Evolutionary conservation across 495 filamentous ascomycete genomes (phyloP), one percentile per base, ranked within the genome.

Genomic region (Hypoxylon lenormandii): DNA sequence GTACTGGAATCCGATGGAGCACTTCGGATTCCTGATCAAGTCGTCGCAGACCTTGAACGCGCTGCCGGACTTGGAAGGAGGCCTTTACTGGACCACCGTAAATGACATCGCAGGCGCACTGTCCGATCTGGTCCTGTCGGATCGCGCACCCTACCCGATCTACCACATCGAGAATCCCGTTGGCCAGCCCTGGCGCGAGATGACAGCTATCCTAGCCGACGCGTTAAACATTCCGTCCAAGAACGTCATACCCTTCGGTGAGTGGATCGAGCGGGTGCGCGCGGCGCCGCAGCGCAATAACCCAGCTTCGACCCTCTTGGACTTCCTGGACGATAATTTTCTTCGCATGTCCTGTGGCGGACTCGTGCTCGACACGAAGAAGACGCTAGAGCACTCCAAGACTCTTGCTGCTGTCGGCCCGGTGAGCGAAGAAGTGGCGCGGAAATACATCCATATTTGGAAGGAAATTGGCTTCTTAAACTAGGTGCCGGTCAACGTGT

Each of bases 101-200:
- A 33, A 33, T 7, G 30, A 33, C 30, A 33, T 33, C 30, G 30
- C 30, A 1, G 30, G 30, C 30, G 30, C 30, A 33, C 30, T 33
- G 30, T 33, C 40, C 7, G 65, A 73, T 13, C 51, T 73, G 0
- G 37, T 55, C 3, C 37, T 65, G 5, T 12, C 30, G 0, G 52
- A 71, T 0, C 23, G 49, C 0, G 45, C 50, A 0, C 72, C 78
- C 2, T 74, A 81, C 22, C 76, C 80, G 1, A 61, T 86, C 36
- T 88, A 87, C 50, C 86, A 88, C 71, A 80, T 88, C 55, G 86
- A 88, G 16, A 86, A 87, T 54, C 85, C 83, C 0, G 71, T 80
- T 3, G 66, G 79, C 1, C 82, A 86, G 72, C 75, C 79, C 0
- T 87, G 85, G 85, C 37, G 45, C 0, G 73, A 81, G 0, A 81